Conservation (phyloP, 345 rosid genomes). For the Salix exigua region DNA sequence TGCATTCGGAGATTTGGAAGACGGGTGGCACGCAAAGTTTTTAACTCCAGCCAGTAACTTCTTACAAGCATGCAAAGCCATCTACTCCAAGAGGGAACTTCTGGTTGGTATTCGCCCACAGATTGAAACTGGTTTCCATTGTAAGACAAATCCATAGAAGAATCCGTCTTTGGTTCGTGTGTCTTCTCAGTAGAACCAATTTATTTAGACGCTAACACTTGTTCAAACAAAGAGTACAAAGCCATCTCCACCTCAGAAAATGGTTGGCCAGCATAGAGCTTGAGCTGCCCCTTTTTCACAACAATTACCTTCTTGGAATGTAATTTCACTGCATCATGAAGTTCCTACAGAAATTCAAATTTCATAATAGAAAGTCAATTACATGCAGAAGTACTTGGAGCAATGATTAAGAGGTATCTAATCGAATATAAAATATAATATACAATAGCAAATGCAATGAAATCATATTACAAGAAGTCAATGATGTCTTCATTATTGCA, state of each 20-base stretch:
- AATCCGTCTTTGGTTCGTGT: background rate
- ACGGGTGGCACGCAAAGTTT: background rate
- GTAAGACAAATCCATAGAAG: background rate
- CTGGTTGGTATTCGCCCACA: background rate
- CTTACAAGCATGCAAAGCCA: background rate
- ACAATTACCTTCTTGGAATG: slow-evolving; percentile 49
- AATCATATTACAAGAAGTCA: background rate
- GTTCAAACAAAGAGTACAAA: slow-evolving; percentile 46
- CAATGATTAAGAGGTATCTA: background rate
- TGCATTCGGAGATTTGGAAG: background rate
- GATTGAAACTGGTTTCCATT: background rate
- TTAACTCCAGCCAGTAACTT: background rate
- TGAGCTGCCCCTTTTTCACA: slow-evolving; percentile 69
- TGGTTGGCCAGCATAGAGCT: slow-evolving; percentile 74
- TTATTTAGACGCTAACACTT: slow-evolving; percentile 3
- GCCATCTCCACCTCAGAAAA: slow-evolving; percentile 65
- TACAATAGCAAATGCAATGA: background rate
- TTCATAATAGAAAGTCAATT: too few species aligned
- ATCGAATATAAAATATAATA: background rate
- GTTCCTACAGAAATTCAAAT: slow-evolving; percentile 48
- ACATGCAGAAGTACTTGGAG: background rate
- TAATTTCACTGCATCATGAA: slow-evolving; percentile 43
- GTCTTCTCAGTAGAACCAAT: background rate
- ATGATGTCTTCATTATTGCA: background rate
- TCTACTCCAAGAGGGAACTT: background rate